Evolutionary conservation across 2,329 filamentous ascomycete genomes (phyloP).

Genomic region (Byssoonygena ceratinophila): DNA sequence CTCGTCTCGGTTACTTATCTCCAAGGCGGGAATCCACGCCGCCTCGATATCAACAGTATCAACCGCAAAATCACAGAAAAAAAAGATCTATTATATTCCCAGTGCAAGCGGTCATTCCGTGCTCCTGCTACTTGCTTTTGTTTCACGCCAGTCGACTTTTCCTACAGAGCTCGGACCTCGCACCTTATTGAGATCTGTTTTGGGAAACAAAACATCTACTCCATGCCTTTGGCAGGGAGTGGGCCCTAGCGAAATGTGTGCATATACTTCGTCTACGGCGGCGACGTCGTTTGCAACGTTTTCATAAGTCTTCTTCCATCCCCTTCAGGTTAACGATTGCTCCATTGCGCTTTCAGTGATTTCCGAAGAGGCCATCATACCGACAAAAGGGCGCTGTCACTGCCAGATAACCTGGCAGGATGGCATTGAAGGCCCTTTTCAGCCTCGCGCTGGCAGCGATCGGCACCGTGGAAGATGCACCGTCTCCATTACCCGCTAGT

Average conservation of each 20-base stretch:
- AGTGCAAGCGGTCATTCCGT: background rate
- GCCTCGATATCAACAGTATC: background rate
- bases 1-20: background rate
- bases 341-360: background rate
- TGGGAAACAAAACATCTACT: background rate
- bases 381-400: background rate
- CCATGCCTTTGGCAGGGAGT: background rate
- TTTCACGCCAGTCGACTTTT: background rate
- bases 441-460: background rate
- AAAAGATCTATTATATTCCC: background rate
- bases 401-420: background rate
- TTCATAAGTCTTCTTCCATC: background rate
- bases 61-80: background rate
- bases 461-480: background rate
- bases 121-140: background rate
- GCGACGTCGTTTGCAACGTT: background rate
- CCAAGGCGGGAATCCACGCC: too few species aligned
- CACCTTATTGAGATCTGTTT: conserved; percentile 1
- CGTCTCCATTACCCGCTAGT: background rate
- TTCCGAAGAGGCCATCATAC: background rate
- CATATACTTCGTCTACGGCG: background rate
- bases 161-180: background rate
- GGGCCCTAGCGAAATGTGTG: background rate
- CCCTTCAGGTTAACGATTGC: background rate
- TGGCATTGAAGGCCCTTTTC: background rate